Conservation (phyloP, 2,329 filamentous ascomycete species). For the Zalaria obscura region DNA sequence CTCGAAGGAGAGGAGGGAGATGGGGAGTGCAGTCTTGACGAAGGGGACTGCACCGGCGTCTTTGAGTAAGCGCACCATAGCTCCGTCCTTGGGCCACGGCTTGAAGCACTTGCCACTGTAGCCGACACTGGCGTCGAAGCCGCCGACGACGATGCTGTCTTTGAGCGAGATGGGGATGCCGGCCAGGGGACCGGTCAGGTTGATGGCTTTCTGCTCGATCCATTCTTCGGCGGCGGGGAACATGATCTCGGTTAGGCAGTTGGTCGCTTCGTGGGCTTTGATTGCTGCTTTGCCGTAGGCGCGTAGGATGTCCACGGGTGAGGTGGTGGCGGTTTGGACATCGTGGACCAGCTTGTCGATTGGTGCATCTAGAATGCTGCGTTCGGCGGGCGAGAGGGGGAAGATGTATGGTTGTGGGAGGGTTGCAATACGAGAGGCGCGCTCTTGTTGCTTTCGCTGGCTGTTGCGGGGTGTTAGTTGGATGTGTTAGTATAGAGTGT, state of each 20-base stretch:
- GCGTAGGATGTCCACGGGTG: conserved; percentile 60
- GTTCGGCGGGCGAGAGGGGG: conserved; percentile 50
- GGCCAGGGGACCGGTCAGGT: conserved; percentile 68
- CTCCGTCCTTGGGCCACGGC: conserved; percentile 51
- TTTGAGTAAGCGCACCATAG: conserved; percentile 63
- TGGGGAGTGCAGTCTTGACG: conserved; percentile 82
- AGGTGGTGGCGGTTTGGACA: conserved; percentile 54
- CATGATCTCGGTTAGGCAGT: conserved; percentile 80
- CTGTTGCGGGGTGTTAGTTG: conserved; percentile 29
- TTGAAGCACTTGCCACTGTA: conserved; percentile 63
- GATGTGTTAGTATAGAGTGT: background rate
- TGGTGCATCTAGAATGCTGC: conserved; percentile 52
- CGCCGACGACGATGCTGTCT: conserved; percentile 59
- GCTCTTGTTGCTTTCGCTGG: conserved; percentile 65
- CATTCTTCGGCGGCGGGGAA: conserved; percentile 65
- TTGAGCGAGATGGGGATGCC: conserved; percentile 82
- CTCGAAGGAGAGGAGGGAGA: conserved; percentile 77
- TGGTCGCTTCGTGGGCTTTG: conserved; percentile 72
- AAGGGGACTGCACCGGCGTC: conserved; percentile 80
- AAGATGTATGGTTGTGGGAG: conserved; percentile 52
- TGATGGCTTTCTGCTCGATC: conserved; percentile 42
- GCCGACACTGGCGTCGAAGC: conserved; percentile 71
- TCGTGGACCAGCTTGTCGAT: conserved; percentile 66
- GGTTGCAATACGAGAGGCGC: conserved; percentile 51
- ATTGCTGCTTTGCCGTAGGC: conserved; percentile 79